Evolutionary conservation across 176 grass and related monocot species (phyloP), one percentile per base, ranked within the genome.

Genomic region (Triticum timopheevii): DNA sequence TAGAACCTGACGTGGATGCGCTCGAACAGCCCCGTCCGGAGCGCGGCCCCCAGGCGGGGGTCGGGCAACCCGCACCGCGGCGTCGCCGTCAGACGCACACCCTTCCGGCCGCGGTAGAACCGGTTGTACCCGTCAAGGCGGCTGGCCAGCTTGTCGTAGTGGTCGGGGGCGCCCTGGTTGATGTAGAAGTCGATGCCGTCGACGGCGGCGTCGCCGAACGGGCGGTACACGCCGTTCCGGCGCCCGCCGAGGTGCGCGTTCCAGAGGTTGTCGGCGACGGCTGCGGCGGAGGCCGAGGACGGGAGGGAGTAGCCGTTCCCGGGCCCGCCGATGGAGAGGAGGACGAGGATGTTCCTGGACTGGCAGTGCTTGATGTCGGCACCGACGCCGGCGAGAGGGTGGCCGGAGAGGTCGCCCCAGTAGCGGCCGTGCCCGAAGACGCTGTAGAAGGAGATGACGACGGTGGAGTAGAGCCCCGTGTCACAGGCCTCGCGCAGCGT

Each of bases 1-100:
- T 86, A 92, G 70, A 92, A 89, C 38, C 89, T 86, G 22, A 92
- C 83, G 69, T 87, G 90, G 17, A 91, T 64, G 7, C 86, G 88
- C 68, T 66, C 69, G 28, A 91, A 91, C 1, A 91, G 35, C 15
- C 86, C 89, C 5, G 89, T 91, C 39, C 3, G 28, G 28, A 94
- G 66, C 22, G 92, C 88, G 36, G 86, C 6, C 27, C 28, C 28
- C 28, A 30, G 28, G 28, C 28, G 28, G 28, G 28, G 3, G 27
- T 93, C 91, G 3, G 88, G 88, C 71, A 49, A 93, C 10, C 71
- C 78, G 33, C 91, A 93, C 70, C 85, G 85, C 4, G 82, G 70
- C 13, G 91, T 86, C 4, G 88, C 88, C 22, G 69, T 76, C 69
- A 90, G 44, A 1, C 2, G 23, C 11, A 58, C 19, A 30, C 50